These are phyloP conservation scores for Oenanthe javanica DNA, from an alignment of 140 eudicot species.

Conservation along the genomic window DNA sequence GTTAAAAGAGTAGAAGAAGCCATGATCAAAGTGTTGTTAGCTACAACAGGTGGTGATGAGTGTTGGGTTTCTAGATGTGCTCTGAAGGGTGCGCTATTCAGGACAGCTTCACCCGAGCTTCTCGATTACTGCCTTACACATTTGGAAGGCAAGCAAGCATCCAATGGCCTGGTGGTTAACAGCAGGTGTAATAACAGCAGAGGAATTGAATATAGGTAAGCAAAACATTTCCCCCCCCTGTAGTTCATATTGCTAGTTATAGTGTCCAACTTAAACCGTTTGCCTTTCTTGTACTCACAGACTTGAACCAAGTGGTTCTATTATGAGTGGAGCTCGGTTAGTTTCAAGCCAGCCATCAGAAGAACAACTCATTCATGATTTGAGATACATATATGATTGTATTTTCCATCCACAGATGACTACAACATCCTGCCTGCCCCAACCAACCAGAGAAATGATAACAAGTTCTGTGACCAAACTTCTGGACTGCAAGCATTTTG, in stretches of 20 bases:
- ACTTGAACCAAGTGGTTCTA: slow-evolving; percentile 2
- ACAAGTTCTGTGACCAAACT: not conserved
- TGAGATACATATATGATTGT: slow-evolving; percentile 5
- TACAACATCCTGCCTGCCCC: not conserved
- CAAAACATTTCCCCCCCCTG: not conserved
- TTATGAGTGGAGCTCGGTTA: not conserved
- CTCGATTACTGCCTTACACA: slow-evolving; percentile 12
- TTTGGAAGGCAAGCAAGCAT: slow-evolving; percentile 3
- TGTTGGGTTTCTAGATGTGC: slow-evolving; percentile 10
- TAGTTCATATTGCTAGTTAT: not conserved
- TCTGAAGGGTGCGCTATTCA: slow-evolving; percentile 2
- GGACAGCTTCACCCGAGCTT: not conserved
- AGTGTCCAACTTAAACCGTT: not conserved
- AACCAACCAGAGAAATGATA: not conserved
- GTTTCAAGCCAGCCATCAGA: slow-evolving; percentile 1
- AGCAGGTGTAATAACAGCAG: slow-evolving; percentile 6
- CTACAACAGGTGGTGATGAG: not conserved
- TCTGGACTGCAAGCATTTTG: slow-evolving; percentile 16
- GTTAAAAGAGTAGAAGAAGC: slow-evolving; percentile 7
- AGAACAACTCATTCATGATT: slow-evolving; percentile 4
- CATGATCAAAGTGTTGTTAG: slow-evolving; percentile 7
- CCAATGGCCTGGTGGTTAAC: slow-evolving; percentile 7
- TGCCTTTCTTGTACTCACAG: not conserved
- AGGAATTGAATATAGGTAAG: not conserved
- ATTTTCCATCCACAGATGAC: not conserved